phyloP scores from a whole-genome alignment of 1,284 basidiomycete species.

The Fistulinella cinereoalba region DNA sequence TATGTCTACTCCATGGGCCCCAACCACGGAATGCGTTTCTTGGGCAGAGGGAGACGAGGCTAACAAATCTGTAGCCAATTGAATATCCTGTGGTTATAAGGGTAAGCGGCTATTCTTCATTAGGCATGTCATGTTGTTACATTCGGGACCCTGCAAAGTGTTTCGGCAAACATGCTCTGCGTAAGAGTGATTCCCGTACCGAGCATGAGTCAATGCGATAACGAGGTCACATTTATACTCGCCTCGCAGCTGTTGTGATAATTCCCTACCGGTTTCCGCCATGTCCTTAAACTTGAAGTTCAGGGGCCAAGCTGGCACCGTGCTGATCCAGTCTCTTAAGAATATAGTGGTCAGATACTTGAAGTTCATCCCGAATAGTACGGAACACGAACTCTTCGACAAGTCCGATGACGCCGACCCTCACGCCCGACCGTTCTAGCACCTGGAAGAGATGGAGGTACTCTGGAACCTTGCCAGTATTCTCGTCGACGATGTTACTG shows the following conservation, averaged over 20 bases:
- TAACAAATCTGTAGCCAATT: slow-evolving; percentile 58
- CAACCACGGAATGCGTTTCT: slow-evolving; percentile 40
- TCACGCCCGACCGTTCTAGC: slow-evolving; percentile 55
- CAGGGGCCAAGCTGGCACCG: slow-evolving; percentile 66
- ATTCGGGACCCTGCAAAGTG: slow-evolving; percentile 42
- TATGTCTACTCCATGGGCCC: slow-evolving; percentile 78
- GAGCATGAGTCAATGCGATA: slow-evolving; percentile 67
- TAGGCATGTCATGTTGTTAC: slow-evolving; percentile 26
- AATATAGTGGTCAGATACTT: not conserved
- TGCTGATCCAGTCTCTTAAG: slow-evolving; percentile 66
- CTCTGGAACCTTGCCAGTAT: slow-evolving; percentile 48
- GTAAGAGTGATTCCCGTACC: slow-evolving; percentile 32
- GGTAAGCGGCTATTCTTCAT: slow-evolving; percentile 42
- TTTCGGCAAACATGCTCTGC: not conserved
- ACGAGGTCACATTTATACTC: slow-evolving; percentile 61
- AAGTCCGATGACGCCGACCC: slow-evolving; percentile 65
- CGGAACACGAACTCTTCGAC: slow-evolving; percentile 57
- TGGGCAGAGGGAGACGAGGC: slow-evolving; percentile 60
- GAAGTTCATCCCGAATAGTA: not conserved
- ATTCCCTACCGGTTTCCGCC: slow-evolving; percentile 47
- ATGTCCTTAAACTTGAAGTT: slow-evolving; percentile 59
- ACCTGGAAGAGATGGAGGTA: slow-evolving; percentile 50
- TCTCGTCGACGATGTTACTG: slow-evolving; percentile 55
- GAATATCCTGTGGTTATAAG: slow-evolving; percentile 47
- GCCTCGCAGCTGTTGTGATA: slow-evolving; percentile 59